A percentile compares a stretch with the other conserved stretches of the same genome.
Conservation (phyloP, 2,329 filamentous ascomycete species). For the Dactylellina haptotyla region DNA sequence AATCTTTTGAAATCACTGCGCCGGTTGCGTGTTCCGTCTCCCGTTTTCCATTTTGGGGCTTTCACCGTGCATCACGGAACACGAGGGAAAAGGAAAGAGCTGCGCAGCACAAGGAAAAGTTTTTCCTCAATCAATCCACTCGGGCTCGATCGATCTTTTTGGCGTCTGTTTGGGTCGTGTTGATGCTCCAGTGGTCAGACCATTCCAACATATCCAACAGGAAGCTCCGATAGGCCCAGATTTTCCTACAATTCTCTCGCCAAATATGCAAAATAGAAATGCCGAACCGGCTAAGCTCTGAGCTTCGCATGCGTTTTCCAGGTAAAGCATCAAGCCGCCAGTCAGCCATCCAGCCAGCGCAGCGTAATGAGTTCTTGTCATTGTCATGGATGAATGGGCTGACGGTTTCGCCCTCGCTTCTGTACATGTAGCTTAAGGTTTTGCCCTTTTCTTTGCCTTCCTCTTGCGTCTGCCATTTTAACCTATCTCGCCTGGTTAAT, state of each 20-base stretch:
- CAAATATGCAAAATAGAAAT: constrained; percentile 48
- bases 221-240: constrained; percentile 51
- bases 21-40: constrained; percentile 31
- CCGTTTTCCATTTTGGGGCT: constrained; percentile 27
- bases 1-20: constrained; percentile 10
- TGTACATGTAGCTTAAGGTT: constrained; percentile 28
- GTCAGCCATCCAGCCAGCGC: constrained; percentile 1
- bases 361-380: constrained; percentile 14
- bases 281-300: constrained; percentile 49
- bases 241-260: constrained; percentile 2
- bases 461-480: constrained; percentile 44
- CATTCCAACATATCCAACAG: constrained; percentile 41
- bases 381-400: constrained; percentile 33
- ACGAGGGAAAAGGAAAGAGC: constrained; percentile 22
- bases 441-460: constrained; percentile 31
- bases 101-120: constrained; percentile 20
- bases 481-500: constrained; percentile 48
- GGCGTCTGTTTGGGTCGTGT: constrained; percentile 28
- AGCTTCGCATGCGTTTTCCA: constrained; percentile 41
- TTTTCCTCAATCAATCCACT: constrained; percentile 37
- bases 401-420: constrained; percentile 41
- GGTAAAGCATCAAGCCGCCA: constrained; percentile 22
- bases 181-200: constrained; percentile 50
- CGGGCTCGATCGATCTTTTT: constrained; percentile 24
- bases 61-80: constrained; percentile 28